Evolutionary conservation across 225 moss, liverwort and hornwort genomes (phyloP).

Genomic region (Neckera pumila): DNA sequence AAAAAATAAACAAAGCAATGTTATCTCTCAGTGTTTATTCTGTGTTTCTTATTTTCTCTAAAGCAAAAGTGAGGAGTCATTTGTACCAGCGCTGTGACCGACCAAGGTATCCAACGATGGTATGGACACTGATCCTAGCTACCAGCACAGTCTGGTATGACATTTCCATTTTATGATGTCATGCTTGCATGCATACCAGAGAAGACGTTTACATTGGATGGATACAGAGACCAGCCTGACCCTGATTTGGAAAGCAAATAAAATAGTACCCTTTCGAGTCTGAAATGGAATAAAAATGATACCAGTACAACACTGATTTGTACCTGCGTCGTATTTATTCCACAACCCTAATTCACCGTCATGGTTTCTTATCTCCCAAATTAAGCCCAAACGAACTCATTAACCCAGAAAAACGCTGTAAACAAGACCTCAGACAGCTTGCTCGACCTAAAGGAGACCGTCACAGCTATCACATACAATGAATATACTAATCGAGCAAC

Average conservation of each 20-base stretch:
- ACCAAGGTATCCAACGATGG: background rate
- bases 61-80: background rate
- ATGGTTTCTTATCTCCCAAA: background rate
- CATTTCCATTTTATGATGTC: background rate
- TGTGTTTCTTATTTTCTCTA: background rate
- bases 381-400: background rate
- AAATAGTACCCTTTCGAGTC: background rate
- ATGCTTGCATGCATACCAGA: background rate
- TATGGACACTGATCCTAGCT: background rate
- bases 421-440: background rate
- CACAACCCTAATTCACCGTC: constrained; percentile 2
- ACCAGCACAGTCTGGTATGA: background rate
- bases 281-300: background rate
- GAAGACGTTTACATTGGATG: background rate
- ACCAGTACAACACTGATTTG: background rate
- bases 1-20: background rate
- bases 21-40: background rate
- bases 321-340: background rate
- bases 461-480: background rate
- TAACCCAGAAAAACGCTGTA: background rate
- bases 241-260: background rate
- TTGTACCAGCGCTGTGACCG: background rate
- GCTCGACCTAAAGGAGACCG: background rate
- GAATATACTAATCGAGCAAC: background rate
- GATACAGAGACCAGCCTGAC: background rate